Conservation (phyloP, 345 rosid species). For the Laguncularia racemosa region DNA sequence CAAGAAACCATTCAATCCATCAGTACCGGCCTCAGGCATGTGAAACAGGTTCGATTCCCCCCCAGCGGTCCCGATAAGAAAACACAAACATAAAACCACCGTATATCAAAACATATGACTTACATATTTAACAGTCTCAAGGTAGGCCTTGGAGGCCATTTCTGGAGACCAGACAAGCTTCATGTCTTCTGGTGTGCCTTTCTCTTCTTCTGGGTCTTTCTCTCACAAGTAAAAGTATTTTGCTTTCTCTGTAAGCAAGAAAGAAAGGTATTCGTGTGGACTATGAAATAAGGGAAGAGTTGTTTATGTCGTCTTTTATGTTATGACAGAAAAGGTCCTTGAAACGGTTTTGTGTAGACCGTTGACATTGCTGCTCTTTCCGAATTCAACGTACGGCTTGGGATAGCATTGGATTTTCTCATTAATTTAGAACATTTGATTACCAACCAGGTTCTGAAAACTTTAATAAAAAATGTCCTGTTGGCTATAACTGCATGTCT, state of each 20-base stretch:
- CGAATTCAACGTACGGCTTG: neutral
- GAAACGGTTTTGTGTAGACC: conserved; percentile 5
- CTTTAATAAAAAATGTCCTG: too few species aligned
- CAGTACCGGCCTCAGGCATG: neutral
- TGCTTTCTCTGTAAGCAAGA: neutral
- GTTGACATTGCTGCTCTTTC: conserved; percentile 6
- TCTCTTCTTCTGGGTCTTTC: conserved; percentile 5
- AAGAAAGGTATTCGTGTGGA: neutral
- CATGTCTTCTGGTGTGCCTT: conserved; percentile 20
- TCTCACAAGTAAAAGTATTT: neutral
- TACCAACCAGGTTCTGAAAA: too few species aligned
- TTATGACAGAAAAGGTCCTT: neutral
- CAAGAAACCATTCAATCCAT: too few species aligned
- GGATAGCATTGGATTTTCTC: too few species aligned
- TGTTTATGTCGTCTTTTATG: neutral
- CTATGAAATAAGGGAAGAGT: neutral
- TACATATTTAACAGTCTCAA: conserved; percentile 61
- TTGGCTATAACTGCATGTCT: too few species aligned
- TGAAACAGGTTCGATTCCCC: neutral
- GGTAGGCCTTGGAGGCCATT: conserved; percentile 61
- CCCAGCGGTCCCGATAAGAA: neutral
- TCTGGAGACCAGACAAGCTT: conserved; percentile 89
- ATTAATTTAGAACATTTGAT: too few species aligned
- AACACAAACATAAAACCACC: neutral
- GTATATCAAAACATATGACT: conserved; percentile 2